A percentile compares a stretch with the other conserved stretches of the same genome.
phyloP scores from a whole-genome alignment of 768 basidiomycete species.

The Chalciporus sphaerocephalus region DNA sequence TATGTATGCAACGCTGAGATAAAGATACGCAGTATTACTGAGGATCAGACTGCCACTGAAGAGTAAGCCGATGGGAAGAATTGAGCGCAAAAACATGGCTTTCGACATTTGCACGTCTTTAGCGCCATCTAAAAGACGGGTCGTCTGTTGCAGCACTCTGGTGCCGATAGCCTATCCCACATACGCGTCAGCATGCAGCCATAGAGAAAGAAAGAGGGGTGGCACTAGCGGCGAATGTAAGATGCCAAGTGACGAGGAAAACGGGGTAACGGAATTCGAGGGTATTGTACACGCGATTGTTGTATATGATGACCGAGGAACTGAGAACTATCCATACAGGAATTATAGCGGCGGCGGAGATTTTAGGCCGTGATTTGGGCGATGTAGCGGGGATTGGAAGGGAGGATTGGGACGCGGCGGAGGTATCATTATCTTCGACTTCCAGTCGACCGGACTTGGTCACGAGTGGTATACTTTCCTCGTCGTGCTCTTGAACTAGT shows the following conservation, averaged over 20 bases:
- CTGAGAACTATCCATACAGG: slow-evolving; percentile 91
- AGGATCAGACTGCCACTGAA: slow-evolving; percentile 91
- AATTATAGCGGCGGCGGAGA: slow-evolving; percentile 69
- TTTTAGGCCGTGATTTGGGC: slow-evolving; percentile 43
- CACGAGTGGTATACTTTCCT: slow-evolving; percentile 6
- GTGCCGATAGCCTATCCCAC: slow-evolving; percentile 68
- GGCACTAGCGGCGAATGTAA: slow-evolving; percentile 56
- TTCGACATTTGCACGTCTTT: slow-evolving; percentile 77
- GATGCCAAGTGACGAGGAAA: slow-evolving; percentile 87
- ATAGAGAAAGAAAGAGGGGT: not conserved
- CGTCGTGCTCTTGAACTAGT: slow-evolving; percentile 17
- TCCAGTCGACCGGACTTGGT: not conserved
- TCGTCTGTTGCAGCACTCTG: slow-evolving; percentile 78
- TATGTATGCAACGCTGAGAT: slow-evolving; percentile 89
- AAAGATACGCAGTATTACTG: slow-evolving; percentile 89
- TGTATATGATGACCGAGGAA: slow-evolving; percentile 92
- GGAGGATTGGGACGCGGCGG: slow-evolving; percentile 13
- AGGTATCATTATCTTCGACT: slow-evolving; percentile 6
- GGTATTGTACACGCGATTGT: slow-evolving; percentile 84
- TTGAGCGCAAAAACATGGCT: slow-evolving; percentile 75
- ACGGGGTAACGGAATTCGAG: slow-evolving; percentile 87
- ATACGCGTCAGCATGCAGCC: not conserved
- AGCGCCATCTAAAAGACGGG: slow-evolving; percentile 69
- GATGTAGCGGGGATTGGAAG: slow-evolving; percentile 59
- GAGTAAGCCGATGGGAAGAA: slow-evolving; percentile 88